These are phyloP conservation scores for Cafeteria roenbergensis DNA, from an alignment of 108 stramenopile species.

Conservation along the genomic window DNA sequence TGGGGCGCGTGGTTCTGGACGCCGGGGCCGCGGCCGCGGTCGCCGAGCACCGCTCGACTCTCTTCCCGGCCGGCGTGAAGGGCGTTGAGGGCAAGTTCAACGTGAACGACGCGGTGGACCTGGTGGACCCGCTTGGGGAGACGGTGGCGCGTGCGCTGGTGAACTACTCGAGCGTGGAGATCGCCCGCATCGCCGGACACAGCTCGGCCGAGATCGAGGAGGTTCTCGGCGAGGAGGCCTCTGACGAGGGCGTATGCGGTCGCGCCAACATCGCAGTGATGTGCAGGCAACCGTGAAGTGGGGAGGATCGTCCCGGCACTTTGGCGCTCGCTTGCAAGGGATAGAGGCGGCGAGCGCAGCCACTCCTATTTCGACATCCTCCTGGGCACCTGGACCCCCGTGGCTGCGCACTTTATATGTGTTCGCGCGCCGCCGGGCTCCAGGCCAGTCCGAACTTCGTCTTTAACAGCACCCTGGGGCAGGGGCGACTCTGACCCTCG, in stretches of 20 bases:
- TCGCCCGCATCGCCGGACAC: background rate
- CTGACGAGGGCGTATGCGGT: background rate
- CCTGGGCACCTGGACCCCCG: too few relatives aligned
- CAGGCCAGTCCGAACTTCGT: too few relatives aligned
- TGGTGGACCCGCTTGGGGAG: background rate
- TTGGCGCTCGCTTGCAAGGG: too few relatives aligned
- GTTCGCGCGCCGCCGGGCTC: too few relatives aligned
- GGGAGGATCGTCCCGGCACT: too few relatives aligned
- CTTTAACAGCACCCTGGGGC: too few relatives aligned
- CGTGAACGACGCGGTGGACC: background rate
- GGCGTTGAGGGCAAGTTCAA: constrained; percentile 11
- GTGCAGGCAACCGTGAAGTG: too few relatives aligned
- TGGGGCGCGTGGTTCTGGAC: constrained; percentile 3
- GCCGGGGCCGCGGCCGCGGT: constrained; percentile 4
- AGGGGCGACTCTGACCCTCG: too few relatives aligned
- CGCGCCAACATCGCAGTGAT: background rate
- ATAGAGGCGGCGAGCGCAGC: too few relatives aligned
- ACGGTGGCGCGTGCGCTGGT: constrained; percentile 8
- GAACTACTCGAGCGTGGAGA: background rate
- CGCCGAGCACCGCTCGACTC: background rate
- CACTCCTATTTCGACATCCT: too few relatives aligned
- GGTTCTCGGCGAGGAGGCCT: background rate
- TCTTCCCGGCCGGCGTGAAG: constrained; percentile 9
- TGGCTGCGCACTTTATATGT: too few relatives aligned
- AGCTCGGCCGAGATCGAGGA: background rate